Evolutionary conservation across 768 basidiomycete species (phyloP), one percentile per base, ranked within the genome.

Genomic region (Saitozyma podzolica): DNA sequence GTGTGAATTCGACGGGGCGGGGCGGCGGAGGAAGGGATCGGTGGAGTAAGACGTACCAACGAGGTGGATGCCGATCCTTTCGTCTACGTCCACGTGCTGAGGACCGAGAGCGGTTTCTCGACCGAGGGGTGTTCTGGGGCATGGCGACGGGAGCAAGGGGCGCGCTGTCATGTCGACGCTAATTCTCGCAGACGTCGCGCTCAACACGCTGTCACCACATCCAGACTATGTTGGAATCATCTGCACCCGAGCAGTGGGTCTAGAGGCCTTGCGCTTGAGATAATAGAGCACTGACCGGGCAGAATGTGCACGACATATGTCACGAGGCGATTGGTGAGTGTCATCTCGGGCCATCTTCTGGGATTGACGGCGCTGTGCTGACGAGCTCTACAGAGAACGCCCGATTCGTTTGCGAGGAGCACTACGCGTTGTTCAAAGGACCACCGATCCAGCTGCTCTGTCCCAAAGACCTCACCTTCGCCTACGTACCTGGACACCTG

Each of bases 371-470:
- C 20, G 50, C 49, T 1, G 6, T 16, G 45, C 54, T 60, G 58
- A 65, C 13, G 40, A 52, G 20, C 29, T 17, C 16, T 29, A n/a
- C 61, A 74, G 95, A 99, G 79, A 98, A 99, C 79, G 93, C 96
- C 7, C 87, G 81, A 41, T 84, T 82, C 62, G 82, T 84, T 14
- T 96, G 94, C 81, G 94, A 96, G 81, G 94, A 97, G 73, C 93
- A 97, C 80, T 85, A 83, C 73, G 90, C 89, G 1, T 89, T 99
- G 84, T 95, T 97, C 86, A 89, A 88, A 70, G 92, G 91, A 1
- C 96, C 96, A 0, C 91, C 92, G 3, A 92, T 99, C 14, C 91
- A 98, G 73, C 89, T 99, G 64, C 91, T 97, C 71, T 98, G 96
- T 80, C 92, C 93, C 0, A 82, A 85, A 56, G 81, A 90, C 72